A percentile compares a stretch with the other conserved stretches of the same genome.
phyloP scores from a whole-genome alignment of 2,329 filamentous ascomycete genomes.

The Pseudocercospora crystallina region DNA sequence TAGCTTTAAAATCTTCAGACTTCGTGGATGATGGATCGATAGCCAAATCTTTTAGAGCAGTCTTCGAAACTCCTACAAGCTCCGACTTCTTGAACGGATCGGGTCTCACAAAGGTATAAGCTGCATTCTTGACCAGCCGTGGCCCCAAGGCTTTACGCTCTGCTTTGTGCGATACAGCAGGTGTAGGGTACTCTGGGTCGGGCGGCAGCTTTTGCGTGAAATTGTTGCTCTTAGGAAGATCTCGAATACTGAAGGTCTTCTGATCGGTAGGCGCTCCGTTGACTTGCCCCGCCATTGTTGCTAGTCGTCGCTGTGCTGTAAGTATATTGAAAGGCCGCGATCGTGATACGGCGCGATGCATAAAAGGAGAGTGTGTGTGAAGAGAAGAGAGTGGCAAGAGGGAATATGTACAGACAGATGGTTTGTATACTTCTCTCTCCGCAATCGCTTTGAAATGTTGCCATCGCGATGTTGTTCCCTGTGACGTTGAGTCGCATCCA shows the following conservation, averaged over 20 bases:
- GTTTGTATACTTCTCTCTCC: no score
- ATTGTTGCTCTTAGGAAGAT: constrained; percentile 63
- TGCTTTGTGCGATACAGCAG: constrained; percentile 75
- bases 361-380: constrained; percentile 15
- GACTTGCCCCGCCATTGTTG: constrained; percentile 48
- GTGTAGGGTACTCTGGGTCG: constrained; percentile 76
- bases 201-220: constrained; percentile 70
- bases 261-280: constrained; percentile 28
- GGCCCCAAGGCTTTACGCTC: constrained; percentile 75
- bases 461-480: no score
- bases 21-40: constrained; percentile 67
- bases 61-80: constrained; percentile 75
- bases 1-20: constrained; percentile 71
- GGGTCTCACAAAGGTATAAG: constrained; percentile 89
- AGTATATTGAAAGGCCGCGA: constrained; percentile 14
- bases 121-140: constrained; percentile 77
- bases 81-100: constrained; percentile 71
- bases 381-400: not conserved
- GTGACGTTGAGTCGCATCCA: no score
- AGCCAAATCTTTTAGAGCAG: constrained; percentile 78
- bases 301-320: constrained; percentile 33
- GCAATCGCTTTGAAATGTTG: no score
- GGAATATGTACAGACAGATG: not conserved
- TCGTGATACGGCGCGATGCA: constrained; percentile 22
- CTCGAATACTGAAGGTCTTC: constrained; percentile 42